Conservation (phyloP, 139 green algal species). For the Ettlia oleoabundans region DNA sequence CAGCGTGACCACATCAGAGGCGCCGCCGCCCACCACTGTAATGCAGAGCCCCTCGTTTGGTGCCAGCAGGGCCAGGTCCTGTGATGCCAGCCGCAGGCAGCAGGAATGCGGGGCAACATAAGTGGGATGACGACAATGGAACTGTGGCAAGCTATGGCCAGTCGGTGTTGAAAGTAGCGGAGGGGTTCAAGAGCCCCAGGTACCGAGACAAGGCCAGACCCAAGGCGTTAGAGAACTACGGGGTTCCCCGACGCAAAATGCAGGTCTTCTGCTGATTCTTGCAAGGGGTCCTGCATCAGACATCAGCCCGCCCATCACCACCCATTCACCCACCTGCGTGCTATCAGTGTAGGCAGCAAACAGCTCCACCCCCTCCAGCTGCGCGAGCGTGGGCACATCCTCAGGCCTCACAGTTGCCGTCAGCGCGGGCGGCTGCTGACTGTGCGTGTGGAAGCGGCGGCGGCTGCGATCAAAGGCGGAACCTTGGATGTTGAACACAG, state of each 20-base stretch:
- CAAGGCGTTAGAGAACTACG: no score
- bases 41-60: not conserved
- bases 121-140: not conserved
- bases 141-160: no score
- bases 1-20: slow-evolving; percentile 44
- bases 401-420: slow-evolving; percentile 21
- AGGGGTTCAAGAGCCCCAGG: no score
- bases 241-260: no score
- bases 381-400: slow-evolving; percentile 59
- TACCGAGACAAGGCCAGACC: no score
- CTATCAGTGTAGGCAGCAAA: slow-evolving; percentile 48
- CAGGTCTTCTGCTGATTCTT: no score
- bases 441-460: slow-evolving; percentile 76
- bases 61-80: slow-evolving; percentile 24
- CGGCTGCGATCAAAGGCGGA: slow-evolving; percentile 68
- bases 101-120: no score
- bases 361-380: not conserved
- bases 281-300: not conserved
- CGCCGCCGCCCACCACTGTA: slow-evolving; percentile 9
- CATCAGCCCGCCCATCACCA: not conserved
- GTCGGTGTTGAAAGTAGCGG: no score
- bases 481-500: slow-evolving; percentile 89
- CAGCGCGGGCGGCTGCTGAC: slow-evolving; percentile 32
- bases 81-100: no score
- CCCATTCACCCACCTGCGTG: not conserved